Conservation (phyloP, 495 filamentous ascomycete species). For the Penicillium cinerascens region DNA sequence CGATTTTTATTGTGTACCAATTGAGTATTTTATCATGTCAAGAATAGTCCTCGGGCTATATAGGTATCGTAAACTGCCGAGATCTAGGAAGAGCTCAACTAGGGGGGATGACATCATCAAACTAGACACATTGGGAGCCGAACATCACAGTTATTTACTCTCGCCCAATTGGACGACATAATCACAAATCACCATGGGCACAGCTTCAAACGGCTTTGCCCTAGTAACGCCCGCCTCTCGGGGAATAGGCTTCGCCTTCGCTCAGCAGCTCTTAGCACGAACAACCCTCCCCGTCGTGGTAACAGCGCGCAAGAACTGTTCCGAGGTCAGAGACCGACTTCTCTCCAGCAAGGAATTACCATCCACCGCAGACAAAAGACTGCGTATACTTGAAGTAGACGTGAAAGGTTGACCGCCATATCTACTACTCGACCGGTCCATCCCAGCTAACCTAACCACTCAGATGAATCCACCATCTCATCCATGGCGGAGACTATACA, state of each 20-base stretch:
- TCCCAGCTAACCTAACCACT: constrained; percentile 2
- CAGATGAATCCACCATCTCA: constrained; percentile 42
- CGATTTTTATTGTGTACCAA: background rate
- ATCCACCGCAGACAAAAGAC: constrained; percentile 39
- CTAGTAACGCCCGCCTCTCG: constrained; percentile 61
- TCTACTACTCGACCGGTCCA: background rate
- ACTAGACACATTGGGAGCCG: background rate
- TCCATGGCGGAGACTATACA: constrained; percentile 34
- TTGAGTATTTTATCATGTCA: background rate
- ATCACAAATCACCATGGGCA: constrained; percentile 1
- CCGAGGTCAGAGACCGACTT: constrained; percentile 48
- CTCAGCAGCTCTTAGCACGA: constrained; percentile 60
- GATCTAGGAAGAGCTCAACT: no score
- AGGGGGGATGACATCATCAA: background rate
- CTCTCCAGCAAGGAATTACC: constrained; percentile 41
- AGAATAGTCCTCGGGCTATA: no score
- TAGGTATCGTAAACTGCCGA: no score
- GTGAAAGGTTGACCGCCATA: constrained; percentile 47
- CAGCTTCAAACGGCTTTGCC: constrained; percentile 20
- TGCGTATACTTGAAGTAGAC: constrained; percentile 57
- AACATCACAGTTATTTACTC: background rate
- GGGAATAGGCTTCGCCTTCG: constrained; percentile 71
- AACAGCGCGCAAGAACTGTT: constrained; percentile 60
- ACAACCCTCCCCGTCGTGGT: constrained; percentile 68
- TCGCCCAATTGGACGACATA: background rate